Conservation (phyloP, 2,329 filamentous ascomycete species). For the Trichophyton mentagrophytes region DNA sequence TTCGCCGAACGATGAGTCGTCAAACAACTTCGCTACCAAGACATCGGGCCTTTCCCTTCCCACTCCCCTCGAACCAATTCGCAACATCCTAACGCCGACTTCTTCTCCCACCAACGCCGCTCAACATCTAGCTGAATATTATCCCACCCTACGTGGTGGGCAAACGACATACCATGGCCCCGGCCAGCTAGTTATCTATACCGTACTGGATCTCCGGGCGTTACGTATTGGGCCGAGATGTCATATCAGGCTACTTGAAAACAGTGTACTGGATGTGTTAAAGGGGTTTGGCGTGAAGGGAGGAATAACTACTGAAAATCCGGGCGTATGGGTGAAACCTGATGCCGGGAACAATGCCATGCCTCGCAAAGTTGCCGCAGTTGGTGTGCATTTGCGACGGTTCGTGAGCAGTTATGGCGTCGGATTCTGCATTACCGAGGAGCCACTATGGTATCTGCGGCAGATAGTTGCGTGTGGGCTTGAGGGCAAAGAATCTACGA, state of each 20-base stretch:
- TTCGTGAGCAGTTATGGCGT: constrained; percentile 76
- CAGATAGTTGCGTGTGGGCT: constrained; percentile 87
- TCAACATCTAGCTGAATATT: constrained; percentile 45
- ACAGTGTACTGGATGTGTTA: constrained; percentile 57
- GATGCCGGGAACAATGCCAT: background rate
- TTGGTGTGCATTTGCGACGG: constrained; percentile 81
- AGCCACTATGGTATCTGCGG: constrained; percentile 52
- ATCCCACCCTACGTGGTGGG: constrained; percentile 67
- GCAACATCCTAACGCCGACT: constrained; percentile 20
- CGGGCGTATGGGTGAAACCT: constrained; percentile 63
- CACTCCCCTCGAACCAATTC: constrained; percentile 26
- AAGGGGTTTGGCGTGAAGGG: constrained; percentile 47
- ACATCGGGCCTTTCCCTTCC: constrained; percentile 27
- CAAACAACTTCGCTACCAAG: constrained; percentile 16
- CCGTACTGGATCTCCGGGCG: constrained; percentile 66
- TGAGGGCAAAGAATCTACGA: constrained; percentile 66
- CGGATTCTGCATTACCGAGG: constrained; percentile 45
- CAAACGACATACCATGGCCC: constrained; percentile 93
- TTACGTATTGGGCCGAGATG: constrained; percentile 56
- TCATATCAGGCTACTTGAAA: constrained; percentile 69
- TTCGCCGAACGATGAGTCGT: constrained; percentile 17
- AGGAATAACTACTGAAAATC: constrained; percentile 48
- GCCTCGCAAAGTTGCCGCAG: constrained; percentile 65
- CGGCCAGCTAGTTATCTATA: constrained; percentile 85
- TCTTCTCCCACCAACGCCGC: constrained; percentile 8